Conservation (phyloP, 202 grass and related monocot genomes). For the Carex arenaria region DNA sequence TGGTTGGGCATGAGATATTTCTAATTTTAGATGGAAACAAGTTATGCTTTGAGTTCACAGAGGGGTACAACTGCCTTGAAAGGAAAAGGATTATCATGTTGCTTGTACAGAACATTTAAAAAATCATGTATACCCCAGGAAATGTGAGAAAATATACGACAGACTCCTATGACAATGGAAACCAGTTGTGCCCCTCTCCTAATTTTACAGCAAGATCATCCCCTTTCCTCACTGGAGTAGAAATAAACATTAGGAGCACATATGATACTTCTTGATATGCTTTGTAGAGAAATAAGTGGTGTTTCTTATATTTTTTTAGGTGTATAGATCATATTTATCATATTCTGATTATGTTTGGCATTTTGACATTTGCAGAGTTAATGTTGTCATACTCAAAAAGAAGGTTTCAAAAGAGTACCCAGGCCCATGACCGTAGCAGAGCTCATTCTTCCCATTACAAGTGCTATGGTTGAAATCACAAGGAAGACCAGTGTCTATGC, state of each 20-base stretch:
- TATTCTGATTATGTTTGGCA: not conserved
- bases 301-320: not conserved
- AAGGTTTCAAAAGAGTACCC: constrained; percentile 45
- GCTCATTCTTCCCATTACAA: constrained; percentile 95
- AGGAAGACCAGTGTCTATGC: constrained; percentile 78
- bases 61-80: not conserved
- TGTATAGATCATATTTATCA: not conserved
- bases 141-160: not conserved
- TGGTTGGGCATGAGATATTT: not conserved
- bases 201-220: not conserved
- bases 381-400: not conserved
- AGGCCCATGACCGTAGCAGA: constrained; percentile 92
- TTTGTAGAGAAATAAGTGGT: not conserved
- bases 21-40: not conserved
- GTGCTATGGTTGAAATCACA: constrained; percentile 98
- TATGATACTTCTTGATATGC: not conserved
- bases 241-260: not conserved
- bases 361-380: not conserved
- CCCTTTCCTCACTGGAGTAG: too few relatives aligned
- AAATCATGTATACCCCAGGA: too few relatives aligned
- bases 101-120: too few relatives aligned
- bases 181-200: not conserved
- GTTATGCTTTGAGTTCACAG: constrained; percentile 2
- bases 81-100: too few relatives aligned
- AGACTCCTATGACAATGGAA: not conserved